These are phyloP conservation scores for Pseudocercospora pini-densiflorae DNA, from an alignment of 2,329 filamentous ascomycete genomes.

Conservation along the genomic window DNA sequence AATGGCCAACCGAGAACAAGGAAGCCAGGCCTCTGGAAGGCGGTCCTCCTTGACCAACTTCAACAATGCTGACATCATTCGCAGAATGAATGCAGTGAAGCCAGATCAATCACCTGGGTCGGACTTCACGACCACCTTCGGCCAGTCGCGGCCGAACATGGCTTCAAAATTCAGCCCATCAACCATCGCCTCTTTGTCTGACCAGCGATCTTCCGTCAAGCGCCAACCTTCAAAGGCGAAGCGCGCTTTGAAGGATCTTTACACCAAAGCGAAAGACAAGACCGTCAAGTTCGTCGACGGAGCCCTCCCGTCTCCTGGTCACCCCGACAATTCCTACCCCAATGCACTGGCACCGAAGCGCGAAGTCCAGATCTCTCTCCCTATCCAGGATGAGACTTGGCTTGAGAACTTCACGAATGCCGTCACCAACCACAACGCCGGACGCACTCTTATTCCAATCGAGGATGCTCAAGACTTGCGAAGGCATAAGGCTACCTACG, in stretches of 20 bases:
- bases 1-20: background rate
- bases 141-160: background rate
- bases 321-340: background rate
- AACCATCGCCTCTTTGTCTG: background rate
- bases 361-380: background rate
- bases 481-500: background rate
- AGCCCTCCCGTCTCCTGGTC: background rate
- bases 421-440: background rate
- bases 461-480: background rate
- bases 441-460: background rate
- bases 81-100: background rate
- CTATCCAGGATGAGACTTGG: background rate
- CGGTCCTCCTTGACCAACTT: background rate
- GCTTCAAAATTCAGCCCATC: background rate
- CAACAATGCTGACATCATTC: background rate
- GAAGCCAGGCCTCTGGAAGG: background rate
- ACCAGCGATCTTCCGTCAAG: background rate
- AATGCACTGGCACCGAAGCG: conserved; percentile 4
- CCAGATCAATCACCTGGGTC: background rate
- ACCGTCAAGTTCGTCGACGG: background rate
- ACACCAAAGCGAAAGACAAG: background rate
- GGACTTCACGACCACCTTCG: background rate
- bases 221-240: background rate
- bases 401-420: background rate
- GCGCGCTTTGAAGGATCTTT: background rate